Percentiles rank a stretch among this genome's conserved stretches.
Conservation (phyloP, 106 monocot species). For the Alisma plantagoaquatica region DNA sequence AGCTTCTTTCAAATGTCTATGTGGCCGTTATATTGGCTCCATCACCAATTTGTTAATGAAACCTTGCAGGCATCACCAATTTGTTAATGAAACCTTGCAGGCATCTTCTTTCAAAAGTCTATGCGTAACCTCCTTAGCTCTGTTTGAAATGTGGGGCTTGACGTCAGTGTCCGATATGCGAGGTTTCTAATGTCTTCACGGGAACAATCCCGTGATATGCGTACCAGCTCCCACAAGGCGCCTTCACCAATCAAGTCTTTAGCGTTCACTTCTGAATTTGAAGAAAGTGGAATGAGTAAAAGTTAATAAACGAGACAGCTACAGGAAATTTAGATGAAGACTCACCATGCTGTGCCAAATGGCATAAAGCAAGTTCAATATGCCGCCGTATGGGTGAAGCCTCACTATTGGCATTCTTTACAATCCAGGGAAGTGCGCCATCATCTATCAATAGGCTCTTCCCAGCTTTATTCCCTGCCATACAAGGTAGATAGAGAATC, state of each 20-base stretch:
- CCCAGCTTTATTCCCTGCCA: conserved; percentile 49
- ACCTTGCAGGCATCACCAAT: background rate
- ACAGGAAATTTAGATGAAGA: background rate
- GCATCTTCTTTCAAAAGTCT: conserved; percentile 29
- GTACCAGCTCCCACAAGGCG: conserved; percentile 95
- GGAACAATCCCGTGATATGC: conserved; percentile 89
- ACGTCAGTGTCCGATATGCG: conserved; percentile 70
- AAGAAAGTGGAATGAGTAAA: background rate
- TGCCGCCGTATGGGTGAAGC: conserved; percentile 88
- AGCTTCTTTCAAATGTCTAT: too few species aligned
- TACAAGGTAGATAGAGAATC: background rate
- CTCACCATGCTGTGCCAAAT: conserved; percentile 90
- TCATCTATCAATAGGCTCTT: conserved; percentile 87
- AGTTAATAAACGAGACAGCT: background rate
- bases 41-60: too few species aligned
- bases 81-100: background rate
- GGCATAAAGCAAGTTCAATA: conserved; percentile 93
- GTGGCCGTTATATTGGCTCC: too few species aligned
- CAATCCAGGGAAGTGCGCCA: conserved; percentile 91
- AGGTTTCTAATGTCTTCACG: conserved; percentile 81
- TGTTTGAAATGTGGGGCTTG: conserved; percentile 57
- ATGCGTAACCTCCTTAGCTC: conserved; percentile 74
- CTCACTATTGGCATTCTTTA: conserved; percentile 97
- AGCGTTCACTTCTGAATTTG: conserved; percentile 71
- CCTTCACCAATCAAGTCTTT: conserved; percentile 81